These are phyloP conservation scores for Cystoderma amianthinum DNA, from an alignment of 768 basidiomycete species.

Conservation along the genomic window DNA sequence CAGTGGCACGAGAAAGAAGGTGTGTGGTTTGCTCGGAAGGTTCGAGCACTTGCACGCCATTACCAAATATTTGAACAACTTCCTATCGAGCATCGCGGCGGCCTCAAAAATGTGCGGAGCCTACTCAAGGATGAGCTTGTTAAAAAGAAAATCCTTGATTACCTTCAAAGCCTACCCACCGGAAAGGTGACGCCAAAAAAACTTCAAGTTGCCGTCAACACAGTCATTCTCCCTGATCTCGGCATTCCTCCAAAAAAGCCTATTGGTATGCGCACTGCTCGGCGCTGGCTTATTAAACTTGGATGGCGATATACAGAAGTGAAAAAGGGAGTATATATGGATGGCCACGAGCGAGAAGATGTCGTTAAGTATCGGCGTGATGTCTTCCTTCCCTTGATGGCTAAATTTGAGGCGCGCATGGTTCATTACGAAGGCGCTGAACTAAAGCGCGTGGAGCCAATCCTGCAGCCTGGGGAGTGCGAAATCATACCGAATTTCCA, in stretches of 20 bases:
- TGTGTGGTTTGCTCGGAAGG: conserved; percentile 15
- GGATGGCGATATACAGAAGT: conserved; percentile 13
- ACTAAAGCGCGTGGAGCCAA: conserved; percentile 11
- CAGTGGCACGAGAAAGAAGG: conserved; percentile 29
- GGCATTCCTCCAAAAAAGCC: conserved; percentile 12
- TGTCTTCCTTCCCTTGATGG: conserved; percentile 19
- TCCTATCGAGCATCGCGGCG: conserved; percentile 18
- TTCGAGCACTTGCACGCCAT: conserved; percentile 22
- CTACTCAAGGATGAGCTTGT: conserved; percentile 16
- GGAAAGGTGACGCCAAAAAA: conserved; percentile 15
- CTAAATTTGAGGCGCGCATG: conserved; percentile 10
- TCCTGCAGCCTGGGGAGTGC: conserved; percentile 12
- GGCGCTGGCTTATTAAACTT: conserved; percentile 24
- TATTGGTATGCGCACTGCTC: conserved; percentile 18
- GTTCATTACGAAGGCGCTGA: conserved; percentile 12
- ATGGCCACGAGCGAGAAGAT: conserved; percentile 22
- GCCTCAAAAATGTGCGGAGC: conserved; percentile 7
- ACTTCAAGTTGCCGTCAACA: conserved; percentile 13
- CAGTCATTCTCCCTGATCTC: conserved; percentile 15
- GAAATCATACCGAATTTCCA: conserved; percentile 20
- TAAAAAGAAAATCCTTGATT: conserved; percentile 6
- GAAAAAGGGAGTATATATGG: conserved; percentile 20
- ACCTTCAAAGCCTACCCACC: conserved; percentile 9
- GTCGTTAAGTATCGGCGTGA: conserved; percentile 23
- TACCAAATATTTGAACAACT: conserved; percentile 29